Evolutionary conservation across 805 yeast species (phyloP), one percentile per base, ranked within the genome.

Genomic region (Priceomyces castillae): DNA sequence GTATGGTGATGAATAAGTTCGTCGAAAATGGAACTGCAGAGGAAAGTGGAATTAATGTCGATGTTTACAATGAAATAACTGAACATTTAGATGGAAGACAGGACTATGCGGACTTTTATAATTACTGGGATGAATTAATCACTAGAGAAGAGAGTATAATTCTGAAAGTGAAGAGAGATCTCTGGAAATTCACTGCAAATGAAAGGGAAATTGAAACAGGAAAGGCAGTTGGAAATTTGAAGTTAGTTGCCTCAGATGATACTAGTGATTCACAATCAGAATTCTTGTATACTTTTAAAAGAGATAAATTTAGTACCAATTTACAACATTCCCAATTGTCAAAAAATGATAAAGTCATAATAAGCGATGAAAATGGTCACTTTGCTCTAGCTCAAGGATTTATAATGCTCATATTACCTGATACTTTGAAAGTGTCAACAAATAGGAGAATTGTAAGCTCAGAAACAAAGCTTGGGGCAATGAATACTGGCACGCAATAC

Each of bases 281-380:
- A 9, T 81, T 64, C 48, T 38, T 65, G 7, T 84, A 83, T 58
- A 71, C 77, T 0, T 79, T 84, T 54, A 63, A 61, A 40, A 68
- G 83, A 54, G 16, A 23, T 10, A 35, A 16, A 12, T 3, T 33
- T 6, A 26, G 23, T 2, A 26, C 42, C 7, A 23, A n/a, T 3
- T 17, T 50, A 33, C 59, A 59, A 28, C 36, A 56, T 2, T 65
- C 83, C 0, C 88, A 84, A 45, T 53, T 89, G 2, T 41, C 67
- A 0, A 67, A 71, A 30, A 72, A 76, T 48, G 97, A 90, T 56
- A 69, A 80, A 31, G 76, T 90, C 1, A 71, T 85, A 12, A 67
- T 90, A 1, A 89, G 96, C 56, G 96, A 86, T 59, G 95, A 87
- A 52, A 47, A 59, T 0, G 96, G 96, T 0, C 88, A 85, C 58